Percentiles rank a stretch among this genome's conserved stretches.
These are phyloP conservation scores for Kalanchoe fedtschenkoi DNA, from an alignment of 164 flowering plant species.

Conservation along the genomic window DNA sequence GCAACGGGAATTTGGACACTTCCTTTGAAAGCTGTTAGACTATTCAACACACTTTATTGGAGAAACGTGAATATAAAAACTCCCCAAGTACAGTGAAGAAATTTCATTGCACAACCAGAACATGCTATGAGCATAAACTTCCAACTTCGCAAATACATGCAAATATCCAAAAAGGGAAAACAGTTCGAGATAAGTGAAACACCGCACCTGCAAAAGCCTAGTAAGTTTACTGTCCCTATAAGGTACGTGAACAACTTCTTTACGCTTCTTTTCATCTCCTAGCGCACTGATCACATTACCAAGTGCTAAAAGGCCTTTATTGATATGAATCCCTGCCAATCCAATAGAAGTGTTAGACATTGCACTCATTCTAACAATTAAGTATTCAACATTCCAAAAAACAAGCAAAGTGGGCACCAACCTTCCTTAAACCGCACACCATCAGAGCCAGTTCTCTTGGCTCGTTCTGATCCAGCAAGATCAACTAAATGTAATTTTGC, in stretches of 20 bases:
- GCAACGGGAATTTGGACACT: too few relatives aligned
- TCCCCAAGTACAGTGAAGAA: too few relatives aligned
- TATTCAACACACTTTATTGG: too few relatives aligned
- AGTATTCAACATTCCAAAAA: too few relatives aligned
- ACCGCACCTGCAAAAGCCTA: constrained; percentile 87
- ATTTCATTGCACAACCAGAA: too few relatives aligned
- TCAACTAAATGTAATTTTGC: constrained; percentile 89
- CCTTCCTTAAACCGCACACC: constrained; percentile 90
- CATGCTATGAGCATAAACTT: too few relatives aligned
- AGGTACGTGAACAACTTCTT: constrained; percentile 94
- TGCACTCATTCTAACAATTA: too few relatives aligned
- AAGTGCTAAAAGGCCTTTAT: constrained; percentile 96
- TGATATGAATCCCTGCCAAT: constrained; percentile 83
- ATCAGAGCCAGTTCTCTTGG: constrained; percentile 86
- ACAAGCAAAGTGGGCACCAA: constrained; percentile 9
- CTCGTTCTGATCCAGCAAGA: constrained; percentile 92
- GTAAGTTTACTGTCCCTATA: constrained; percentile 99
- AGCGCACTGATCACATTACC: constrained; percentile 99
- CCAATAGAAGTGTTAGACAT: background rate
- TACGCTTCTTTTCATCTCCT: constrained; percentile 96
- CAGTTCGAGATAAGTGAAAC: background rate
- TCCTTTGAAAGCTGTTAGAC: too few relatives aligned
- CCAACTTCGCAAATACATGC: background rate
- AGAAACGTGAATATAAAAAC: too few relatives aligned
- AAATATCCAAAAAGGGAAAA: background rate